Base-by-base conservation (phyloP, 2,329 filamentous ascomycete genomes). In the Apiospora rasikravindrae region DNA sequence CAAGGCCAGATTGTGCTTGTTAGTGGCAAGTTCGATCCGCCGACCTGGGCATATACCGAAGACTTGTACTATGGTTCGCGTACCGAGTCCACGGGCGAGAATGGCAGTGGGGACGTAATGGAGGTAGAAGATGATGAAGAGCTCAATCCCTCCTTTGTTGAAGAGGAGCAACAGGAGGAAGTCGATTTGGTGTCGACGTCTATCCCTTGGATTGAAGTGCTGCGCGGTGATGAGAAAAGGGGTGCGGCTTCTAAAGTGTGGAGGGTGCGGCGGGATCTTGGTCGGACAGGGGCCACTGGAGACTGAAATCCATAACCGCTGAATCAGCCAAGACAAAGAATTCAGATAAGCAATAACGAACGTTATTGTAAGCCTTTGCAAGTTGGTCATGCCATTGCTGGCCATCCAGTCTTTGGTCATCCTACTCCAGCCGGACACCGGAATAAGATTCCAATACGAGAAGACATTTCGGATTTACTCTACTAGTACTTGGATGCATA, bases 21-120 rank as follows among this genome's bases (percentile, higher is more conserved):
- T 0, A 88, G 91, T 70, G 92, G 92, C 2, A 91, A 88, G 75
- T 89, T 93, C 71, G 92, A 94, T 76, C 83, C 88, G 1, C 91
- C 92, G 0, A 89, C 86, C 3, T 94, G 92, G 91, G 90, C 91
- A 1, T 93, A 92, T 73, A 88, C 89, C 0, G 92, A 94, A 77
- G 88, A 91, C 47, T 75, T 91, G 22, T 87, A 90, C 74, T 76
- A 80, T 33, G 47, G 72, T 29, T 40, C 73, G 24, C 29, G 14
- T 77, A 75, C 64, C 73, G 73, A 33, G 16, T 72, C 51, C 24
- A 75, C 78, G 7, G 74, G 14, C 11, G 75, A 73, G 6, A 77
- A 77, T 44, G 72, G 67, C 29, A 78, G 76, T 19, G 69, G 71
- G 1, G 77, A 80, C 24, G 71, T 71, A 14, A 74, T 80, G 42